These are phyloP conservation scores for Candida sphagnicola DNA, from an alignment of 805 yeast species.

Conservation along the genomic window DNA sequence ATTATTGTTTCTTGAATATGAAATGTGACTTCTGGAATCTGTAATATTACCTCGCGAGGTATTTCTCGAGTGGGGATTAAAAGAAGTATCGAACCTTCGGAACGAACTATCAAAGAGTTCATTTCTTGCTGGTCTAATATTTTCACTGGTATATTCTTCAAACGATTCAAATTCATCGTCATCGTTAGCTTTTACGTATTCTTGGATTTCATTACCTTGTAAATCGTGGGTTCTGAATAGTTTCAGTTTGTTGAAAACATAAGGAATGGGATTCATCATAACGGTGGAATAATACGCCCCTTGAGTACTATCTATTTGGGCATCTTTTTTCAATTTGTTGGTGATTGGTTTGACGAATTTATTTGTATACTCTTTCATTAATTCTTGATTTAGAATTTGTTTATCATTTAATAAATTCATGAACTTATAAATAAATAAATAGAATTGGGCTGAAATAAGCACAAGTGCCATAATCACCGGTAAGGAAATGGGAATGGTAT, in stretches of 20 bases:
- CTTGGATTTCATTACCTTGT: slow-evolving; percentile 26
- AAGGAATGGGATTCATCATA: slow-evolving; percentile 20
- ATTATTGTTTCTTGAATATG: slow-evolving; percentile 1
- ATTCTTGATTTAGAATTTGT: slow-evolving; percentile 55
- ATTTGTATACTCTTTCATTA: slow-evolving; percentile 56
- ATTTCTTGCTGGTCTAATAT: not conserved
- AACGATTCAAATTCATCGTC: slow-evolving; percentile 1
- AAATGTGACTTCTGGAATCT: not conserved
- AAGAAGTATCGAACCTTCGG: not conserved
- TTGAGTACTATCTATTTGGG: slow-evolving; percentile 53
- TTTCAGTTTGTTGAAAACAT: slow-evolving; percentile 30
- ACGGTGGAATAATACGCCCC: slow-evolving; percentile 24
- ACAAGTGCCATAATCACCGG: slow-evolving; percentile 29
- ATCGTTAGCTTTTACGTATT: slow-evolving; percentile 9
- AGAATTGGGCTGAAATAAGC: slow-evolving; percentile 26
- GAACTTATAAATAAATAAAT: slow-evolving; percentile 43
- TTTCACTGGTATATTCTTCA: slow-evolving; percentile 4
- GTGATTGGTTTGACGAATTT: slow-evolving; percentile 61
- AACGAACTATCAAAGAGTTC: not conserved
- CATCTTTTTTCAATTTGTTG: slow-evolving; percentile 52
- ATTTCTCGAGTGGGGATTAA: slow-evolving; percentile 3
- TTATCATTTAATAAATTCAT: slow-evolving; percentile 52
- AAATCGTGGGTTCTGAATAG: slow-evolving; percentile 52
- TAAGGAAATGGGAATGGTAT: slow-evolving; percentile 13
- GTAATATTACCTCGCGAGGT: slow-evolving; percentile 1